Conservation (phyloP, 2,329 filamentous ascomycete genomes). For the Aspergillus sp. region DNA sequence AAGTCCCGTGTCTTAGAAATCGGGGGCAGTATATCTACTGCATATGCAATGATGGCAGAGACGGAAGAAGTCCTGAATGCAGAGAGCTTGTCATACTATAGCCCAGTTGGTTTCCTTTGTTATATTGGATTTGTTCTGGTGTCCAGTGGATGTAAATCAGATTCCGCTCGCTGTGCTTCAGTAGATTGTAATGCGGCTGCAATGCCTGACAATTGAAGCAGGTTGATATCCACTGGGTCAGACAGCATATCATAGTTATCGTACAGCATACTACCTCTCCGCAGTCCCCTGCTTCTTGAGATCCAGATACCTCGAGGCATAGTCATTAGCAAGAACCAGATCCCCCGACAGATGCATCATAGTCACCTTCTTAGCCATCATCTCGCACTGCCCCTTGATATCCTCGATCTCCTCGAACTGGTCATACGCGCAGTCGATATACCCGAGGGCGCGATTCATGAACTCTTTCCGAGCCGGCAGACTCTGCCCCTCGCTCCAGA, state of each 20-base stretch:
- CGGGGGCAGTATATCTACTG: constrained; percentile 23
- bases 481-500: constrained; percentile 24
- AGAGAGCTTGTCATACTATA: too few relatives aligned
- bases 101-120: constrained; percentile 12
- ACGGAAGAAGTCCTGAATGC: too few relatives aligned
- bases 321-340: constrained; percentile 53
- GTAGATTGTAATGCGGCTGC: too few relatives aligned
- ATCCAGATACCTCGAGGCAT: constrained; percentile 55
- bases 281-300: constrained; percentile 37
- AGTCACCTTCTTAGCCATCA: constrained; percentile 72
- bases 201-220: too few relatives aligned
- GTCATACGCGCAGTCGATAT: constrained; percentile 53
- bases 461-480: constrained; percentile 42
- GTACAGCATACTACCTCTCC: constrained; percentile 1
- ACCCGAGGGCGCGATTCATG: constrained; percentile 49
- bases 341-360: constrained; percentile 64
- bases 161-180: too few relatives aligned
- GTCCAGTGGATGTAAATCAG: too few relatives aligned
- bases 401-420: constrained; percentile 61
- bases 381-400: constrained; percentile 61
- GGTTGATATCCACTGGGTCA: too few relatives aligned
- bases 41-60: too few relatives aligned
- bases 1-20: too few relatives aligned
- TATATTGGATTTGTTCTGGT: not conserved
- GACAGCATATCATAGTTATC: too few relatives aligned